Conservation (phyloP, 2,329 filamentous ascomycete genomes). For the Penicillium corylophilum region DNA sequence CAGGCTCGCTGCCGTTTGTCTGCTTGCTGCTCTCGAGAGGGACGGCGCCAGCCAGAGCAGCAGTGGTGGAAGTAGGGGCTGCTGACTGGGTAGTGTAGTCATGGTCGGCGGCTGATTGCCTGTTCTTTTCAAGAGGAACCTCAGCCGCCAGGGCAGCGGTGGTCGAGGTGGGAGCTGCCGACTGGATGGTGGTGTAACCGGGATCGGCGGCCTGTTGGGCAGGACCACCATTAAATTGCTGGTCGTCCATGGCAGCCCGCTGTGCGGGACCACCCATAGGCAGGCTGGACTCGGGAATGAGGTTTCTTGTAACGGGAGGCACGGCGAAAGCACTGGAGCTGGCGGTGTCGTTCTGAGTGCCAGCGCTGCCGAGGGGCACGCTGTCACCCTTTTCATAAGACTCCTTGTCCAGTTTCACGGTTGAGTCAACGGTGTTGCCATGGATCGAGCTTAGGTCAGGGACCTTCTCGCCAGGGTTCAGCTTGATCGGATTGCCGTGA, state of each 20-base stretch:
- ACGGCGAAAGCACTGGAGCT: constrained; percentile 47
- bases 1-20: constrained; percentile 20
- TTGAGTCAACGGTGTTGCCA: constrained; percentile 68
- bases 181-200: constrained; percentile 52
- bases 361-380: constrained; percentile 44
- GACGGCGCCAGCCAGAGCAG: constrained; percentile 45
- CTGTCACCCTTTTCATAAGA: constrained; percentile 78
- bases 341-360: constrained; percentile 41
- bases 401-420: constrained; percentile 68
- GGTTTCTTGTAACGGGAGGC: constrained; percentile 58
- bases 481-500: constrained; percentile 72
- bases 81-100: constrained; percentile 54
- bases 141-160: constrained; percentile 46
- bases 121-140: constrained; percentile 44
- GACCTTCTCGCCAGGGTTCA: constrained; percentile 77
- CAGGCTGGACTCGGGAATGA: constrained; percentile 81
- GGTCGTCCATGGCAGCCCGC: constrained; percentile 26
- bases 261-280: constrained; percentile 57
- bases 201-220: constrained; percentile 46
- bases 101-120: constrained; percentile 46
- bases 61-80: constrained; percentile 49
- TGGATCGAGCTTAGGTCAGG: constrained; percentile 66
- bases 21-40: constrained; percentile 41
- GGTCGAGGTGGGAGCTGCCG: constrained; percentile 49
- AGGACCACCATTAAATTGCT: constrained; percentile 13